Conservation (phyloP, 2,329 filamentous ascomycete genomes). For the Thielaviopsis euricoi region DNA sequence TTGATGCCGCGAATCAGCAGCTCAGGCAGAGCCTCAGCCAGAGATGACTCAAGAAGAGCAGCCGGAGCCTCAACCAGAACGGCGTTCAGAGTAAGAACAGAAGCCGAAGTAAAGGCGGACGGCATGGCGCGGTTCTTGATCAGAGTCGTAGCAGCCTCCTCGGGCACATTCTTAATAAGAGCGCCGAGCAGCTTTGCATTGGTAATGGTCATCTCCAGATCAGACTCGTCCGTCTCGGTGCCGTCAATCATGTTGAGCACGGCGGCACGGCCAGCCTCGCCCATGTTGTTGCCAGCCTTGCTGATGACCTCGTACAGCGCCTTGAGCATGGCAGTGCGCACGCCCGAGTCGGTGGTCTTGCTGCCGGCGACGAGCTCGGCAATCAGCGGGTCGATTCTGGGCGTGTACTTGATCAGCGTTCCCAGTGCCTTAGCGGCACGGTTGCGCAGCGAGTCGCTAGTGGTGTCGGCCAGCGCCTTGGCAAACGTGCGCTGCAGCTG, state of each 20-base stretch:
- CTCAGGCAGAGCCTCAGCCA: slow-evolving; percentile 59
- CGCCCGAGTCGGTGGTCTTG: slow-evolving; percentile 69
- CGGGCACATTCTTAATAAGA: slow-evolving; percentile 69
- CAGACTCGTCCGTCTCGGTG: slow-evolving; percentile 57
- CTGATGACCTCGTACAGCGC: slow-evolving; percentile 91
- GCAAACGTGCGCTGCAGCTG: slow-evolving; percentile 95
- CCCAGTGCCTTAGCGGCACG: slow-evolving; percentile 87
- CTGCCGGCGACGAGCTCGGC: slow-evolving; percentile 86
- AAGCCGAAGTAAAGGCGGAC: slow-evolving; percentile 57
- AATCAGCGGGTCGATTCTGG: slow-evolving; percentile 87
- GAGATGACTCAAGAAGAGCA: slow-evolving; percentile 45
- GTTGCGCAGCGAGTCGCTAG: slow-evolving; percentile 72
- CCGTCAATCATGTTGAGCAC: slow-evolving; percentile 73
- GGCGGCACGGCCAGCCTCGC: slow-evolving; percentile 70
- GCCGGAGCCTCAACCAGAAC: slow-evolving; percentile 67
- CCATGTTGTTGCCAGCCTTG: slow-evolving; percentile 91
- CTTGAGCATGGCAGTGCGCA: slow-evolving; percentile 91
- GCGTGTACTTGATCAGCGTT: slow-evolving; percentile 88
- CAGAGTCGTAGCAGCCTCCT: slow-evolving; percentile 44
- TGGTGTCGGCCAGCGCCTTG: slow-evolving; percentile 82
- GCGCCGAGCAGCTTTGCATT: slow-evolving; percentile 82
- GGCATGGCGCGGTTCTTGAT: slow-evolving; percentile 64
- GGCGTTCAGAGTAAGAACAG: slow-evolving; percentile 75
- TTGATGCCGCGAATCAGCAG: slow-evolving; percentile 65
- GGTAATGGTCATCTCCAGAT: slow-evolving; percentile 68